phyloP scores from a whole-genome alignment of 768 basidiomycete genomes.

The Russula sp. region DNA sequence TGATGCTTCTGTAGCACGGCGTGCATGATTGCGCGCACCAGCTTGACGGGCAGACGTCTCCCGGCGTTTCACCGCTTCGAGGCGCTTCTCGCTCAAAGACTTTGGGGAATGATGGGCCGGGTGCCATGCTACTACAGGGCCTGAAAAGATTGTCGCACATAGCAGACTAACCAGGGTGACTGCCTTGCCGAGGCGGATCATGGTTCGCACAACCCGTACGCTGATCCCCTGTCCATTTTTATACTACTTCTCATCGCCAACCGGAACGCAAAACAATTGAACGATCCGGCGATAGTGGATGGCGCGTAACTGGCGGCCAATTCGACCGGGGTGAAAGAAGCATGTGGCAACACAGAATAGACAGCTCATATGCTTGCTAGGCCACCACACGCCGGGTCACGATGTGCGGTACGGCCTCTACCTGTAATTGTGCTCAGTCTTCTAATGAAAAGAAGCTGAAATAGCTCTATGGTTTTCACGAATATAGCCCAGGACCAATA shows the following conservation, averaged over 20 bases:
- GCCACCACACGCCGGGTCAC: no score
- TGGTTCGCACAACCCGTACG: neutral
- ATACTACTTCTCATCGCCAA: neutral
- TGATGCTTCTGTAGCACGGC: constrained; percentile 3
- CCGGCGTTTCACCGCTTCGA: constrained; percentile 14
- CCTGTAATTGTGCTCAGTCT: no score
- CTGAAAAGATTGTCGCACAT: neutral
- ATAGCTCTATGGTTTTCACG: no score
- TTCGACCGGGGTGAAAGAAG: no score
- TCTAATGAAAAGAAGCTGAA: no score
- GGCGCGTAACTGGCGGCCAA: no score
- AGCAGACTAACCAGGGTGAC: constrained; percentile 8
- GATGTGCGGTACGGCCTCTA: no score
- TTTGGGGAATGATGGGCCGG: neutral
- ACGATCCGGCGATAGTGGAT: neutral
- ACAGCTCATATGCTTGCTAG: no score
- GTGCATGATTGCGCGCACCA: neutral
- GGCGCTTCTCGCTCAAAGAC: constrained; percentile 11
- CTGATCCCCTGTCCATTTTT: neutral
- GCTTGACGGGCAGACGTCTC: constrained; percentile 6
- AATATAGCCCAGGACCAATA: no score
- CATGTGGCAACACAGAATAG: no score
- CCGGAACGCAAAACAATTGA: neutral
- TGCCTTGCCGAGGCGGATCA: neutral
- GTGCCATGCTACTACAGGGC: neutral